Evolutionary conservation across 2,329 filamentous ascomycete genomes (phyloP).

Genomic region (Fusarium sp.): DNA sequence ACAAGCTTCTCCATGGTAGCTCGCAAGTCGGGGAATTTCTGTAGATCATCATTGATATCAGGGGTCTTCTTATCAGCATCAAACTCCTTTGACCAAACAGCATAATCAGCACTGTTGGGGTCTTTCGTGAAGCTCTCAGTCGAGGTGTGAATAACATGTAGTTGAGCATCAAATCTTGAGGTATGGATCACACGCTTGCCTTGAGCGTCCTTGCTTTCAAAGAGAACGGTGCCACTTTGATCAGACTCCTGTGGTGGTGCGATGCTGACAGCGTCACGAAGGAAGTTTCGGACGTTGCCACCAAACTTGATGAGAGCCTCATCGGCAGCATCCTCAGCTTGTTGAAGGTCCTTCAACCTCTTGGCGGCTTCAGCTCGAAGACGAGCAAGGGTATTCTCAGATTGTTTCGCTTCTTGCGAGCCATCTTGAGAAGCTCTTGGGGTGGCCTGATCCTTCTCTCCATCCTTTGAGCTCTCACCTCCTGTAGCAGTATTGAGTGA

Average conservation of each 20-base stretch:
- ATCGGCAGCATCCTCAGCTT: conserved; percentile 94
- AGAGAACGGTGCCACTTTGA: conserved; percentile 75
- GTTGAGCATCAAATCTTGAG: conserved; percentile 91
- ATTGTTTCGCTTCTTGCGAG: conserved; percentile 58
- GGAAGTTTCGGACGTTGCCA: conserved; percentile 86
- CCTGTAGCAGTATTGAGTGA: conserved; percentile 66
- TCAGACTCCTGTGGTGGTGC: conserved; percentile 73
- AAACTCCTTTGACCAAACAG: conserved; percentile 78
- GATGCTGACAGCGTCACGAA: conserved; percentile 90
- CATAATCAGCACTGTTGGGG: conserved; percentile 79
- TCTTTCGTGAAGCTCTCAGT: conserved; percentile 85
- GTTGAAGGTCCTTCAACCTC: conserved; percentile 87
- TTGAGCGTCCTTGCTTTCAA: conserved; percentile 90
- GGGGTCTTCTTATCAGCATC: conserved; percentile 86
- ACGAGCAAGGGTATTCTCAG: conserved; percentile 77
- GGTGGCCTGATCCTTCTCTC: conserved; percentile 57
- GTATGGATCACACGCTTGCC: conserved; percentile 96
- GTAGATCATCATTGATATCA: conserved; percentile 82
- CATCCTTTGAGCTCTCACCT: conserved; percentile 47
- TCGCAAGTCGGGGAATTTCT: conserved; percentile 86
- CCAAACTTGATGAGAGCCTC: conserved; percentile 94
- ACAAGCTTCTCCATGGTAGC: conserved; percentile 94
- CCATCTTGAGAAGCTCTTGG: conserved; percentile 56
- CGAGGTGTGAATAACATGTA: conserved; percentile 93
- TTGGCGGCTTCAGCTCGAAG: conserved; percentile 82